Base-by-base conservation (phyloP, 441 rosid genomes). In the Kokia cookei region DNA sequence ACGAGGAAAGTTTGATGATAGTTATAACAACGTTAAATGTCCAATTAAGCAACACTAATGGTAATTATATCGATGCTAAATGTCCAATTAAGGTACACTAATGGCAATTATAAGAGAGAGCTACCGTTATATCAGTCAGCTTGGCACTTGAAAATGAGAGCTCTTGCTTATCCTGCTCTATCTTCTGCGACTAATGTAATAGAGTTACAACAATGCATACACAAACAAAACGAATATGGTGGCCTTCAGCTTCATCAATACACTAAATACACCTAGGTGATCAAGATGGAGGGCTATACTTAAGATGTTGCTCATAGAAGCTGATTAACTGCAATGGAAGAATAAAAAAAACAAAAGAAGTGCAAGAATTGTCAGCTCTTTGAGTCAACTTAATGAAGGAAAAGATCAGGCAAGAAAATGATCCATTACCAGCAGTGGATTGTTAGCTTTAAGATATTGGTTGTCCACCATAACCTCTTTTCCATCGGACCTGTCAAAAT, bases 381-480 rank as follows among this genome's bases (percentile, higher is more conserved):
- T 32, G 8, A 29, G 5, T 26, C 43, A 50, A 29, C 14, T 5
- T 68, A 5, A 68, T 50, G 9, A 32, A 59, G 35, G 26, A 27
- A 62, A 19, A 51, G 43, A 45, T 13, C 55, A 37, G 22, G 72
- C 65, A 45, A 77, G 22, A 60, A 54, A 69, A 75, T 14, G 69
- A 71, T 57, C 24, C 71, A 71, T 26, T 85, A 94, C 99, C 97
- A 94, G 86, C 85, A 81, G 92, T 53, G 98, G 99, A 79, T 90
- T 78, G 79, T 87, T 87, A 71, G 86, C 90, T 91, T 91, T 96
- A 79, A 96, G 96, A 87, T 84, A 90, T 77, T 75, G 80, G 86
- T 94, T 96, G 81, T 94, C 93, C 74, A 96, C 98, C 73, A 85
- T 73, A 58, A 91, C 97, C 84, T 94, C 96, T 80, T 83, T 82